phyloP scores from a whole-genome alignment of 106 monocot species.

The Posidonia australis region DNA sequence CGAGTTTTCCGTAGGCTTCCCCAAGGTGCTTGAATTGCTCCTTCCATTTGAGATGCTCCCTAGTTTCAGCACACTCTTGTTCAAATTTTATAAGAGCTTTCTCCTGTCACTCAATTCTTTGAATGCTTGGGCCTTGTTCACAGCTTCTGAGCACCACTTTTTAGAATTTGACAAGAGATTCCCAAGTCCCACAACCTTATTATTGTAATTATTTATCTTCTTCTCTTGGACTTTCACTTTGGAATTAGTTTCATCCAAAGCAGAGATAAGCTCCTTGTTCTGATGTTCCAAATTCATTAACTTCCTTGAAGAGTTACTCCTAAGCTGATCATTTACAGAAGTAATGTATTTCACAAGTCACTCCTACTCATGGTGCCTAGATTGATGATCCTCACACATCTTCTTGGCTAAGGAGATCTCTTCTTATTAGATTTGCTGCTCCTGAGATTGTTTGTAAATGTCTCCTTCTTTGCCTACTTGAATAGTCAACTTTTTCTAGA shows the following conservation, averaged over 20 bases:
- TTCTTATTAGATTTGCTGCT: conserved; percentile 32
- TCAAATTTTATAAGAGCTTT: conserved; percentile 44
- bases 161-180: conserved; percentile 29
- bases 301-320: conserved; percentile 23
- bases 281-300: conserved; percentile 28
- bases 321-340: conserved; percentile 38
- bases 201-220: conserved; percentile 19
- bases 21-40: conserved; percentile 90
- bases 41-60: conserved; percentile 78
- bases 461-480: conserved; percentile 26
- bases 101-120: conserved; percentile 45
- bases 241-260: conserved; percentile 50
- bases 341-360: conserved; percentile 33
- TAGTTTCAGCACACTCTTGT: conserved; percentile 37
- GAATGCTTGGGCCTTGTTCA: conserved; percentile 28
- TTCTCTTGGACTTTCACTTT: conserved; percentile 29
- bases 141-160: conserved; percentile 47
- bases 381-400: conserved; percentile 37
- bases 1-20: conserved; percentile 56
- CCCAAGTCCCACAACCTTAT: conserved; percentile 43
- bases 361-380: conserved; percentile 52
- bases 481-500: too few relatives aligned
- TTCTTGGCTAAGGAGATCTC: conserved; percentile 27
- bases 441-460: conserved; percentile 30
- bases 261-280: conserved; percentile 32